These are phyloP conservation scores for Monosporozyma yasuniensis DNA, from an alignment of 805 yeast species.

Conservation along the genomic window DNA sequence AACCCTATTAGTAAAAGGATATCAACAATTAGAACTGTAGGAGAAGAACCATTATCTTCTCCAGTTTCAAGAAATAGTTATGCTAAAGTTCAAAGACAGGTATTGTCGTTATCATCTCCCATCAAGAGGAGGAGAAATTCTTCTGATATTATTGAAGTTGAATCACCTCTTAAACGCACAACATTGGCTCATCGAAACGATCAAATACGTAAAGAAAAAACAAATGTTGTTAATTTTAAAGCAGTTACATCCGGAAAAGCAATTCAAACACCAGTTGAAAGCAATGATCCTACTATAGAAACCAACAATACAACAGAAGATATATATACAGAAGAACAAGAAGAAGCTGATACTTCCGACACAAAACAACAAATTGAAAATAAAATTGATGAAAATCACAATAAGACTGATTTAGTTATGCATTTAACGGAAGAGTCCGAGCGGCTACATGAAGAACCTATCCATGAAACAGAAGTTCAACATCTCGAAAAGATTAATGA, in stretches of 20 bases:
- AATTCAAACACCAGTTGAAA: too few relatives aligned
- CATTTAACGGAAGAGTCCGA: too few relatives aligned
- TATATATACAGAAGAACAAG: too few relatives aligned
- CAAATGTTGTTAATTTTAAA: not conserved
- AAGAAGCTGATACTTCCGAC: too few relatives aligned
- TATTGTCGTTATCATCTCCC: conserved; percentile 14
- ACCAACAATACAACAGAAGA: too few relatives aligned
- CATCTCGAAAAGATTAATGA: too few relatives aligned
- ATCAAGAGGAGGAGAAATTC: conserved; percentile 21
- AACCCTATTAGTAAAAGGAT: not conserved
- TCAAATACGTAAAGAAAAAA: not conserved
- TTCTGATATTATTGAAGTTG: conserved; percentile 19
- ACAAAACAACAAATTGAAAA: too few relatives aligned
- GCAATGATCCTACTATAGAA: too few relatives aligned
- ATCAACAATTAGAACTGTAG: not conserved
- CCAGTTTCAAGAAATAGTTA: not conserved
- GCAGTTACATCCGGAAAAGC: not conserved
- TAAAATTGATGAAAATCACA: too few relatives aligned
- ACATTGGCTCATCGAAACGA: not conserved
- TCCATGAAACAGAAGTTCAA: too few relatives aligned
- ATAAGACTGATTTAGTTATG: too few relatives aligned
- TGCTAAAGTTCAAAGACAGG: not conserved
- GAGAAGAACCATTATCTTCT: not conserved
- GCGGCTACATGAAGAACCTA: too few relatives aligned
- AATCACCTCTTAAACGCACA: conserved; percentile 10